phyloP scores from a whole-genome alignment of 23 red algal genomes.

The Gracilaria domingensis region DNA sequence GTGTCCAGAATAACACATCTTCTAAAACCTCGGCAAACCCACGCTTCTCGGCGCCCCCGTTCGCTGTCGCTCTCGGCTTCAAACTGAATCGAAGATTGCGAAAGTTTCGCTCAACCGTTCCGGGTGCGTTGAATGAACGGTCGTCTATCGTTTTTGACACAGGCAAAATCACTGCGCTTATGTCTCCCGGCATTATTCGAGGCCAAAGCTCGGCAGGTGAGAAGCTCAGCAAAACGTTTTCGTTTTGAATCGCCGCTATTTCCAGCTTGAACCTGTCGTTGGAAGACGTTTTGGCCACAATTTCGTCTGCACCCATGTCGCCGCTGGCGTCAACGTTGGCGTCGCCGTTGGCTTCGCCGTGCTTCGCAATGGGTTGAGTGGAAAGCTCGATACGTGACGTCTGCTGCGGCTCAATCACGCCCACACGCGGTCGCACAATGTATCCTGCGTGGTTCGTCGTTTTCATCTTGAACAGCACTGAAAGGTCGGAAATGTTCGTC shows the following conservation, averaged over 20 bases:
- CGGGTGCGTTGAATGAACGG: neutral
- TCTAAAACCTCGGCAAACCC: neutral
- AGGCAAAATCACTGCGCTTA: neutral
- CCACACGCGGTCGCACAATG: neutral
- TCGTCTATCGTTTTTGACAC: neutral
- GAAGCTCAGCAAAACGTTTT: neutral
- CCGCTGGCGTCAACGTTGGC: neutral
- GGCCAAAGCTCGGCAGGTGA: neutral
- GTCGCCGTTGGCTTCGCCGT: neutral
- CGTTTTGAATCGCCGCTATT: neutral
- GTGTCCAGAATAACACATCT: neutral
- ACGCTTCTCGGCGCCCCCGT: neutral
- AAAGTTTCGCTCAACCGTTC: neutral
- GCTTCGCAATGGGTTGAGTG: neutral
- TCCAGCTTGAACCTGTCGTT: neutral
- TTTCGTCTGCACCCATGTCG: too few species aligned
- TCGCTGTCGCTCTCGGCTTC: neutral
- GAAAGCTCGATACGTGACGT: neutral
- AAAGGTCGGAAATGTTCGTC: neutral
- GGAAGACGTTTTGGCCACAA: too few species aligned
- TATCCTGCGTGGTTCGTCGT: neutral
- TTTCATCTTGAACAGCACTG: constrained; percentile 4
- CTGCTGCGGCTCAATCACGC: neutral
- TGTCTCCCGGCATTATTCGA: neutral
- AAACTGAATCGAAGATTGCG: neutral